Evolutionary conservation across 2,329 filamentous ascomycete species (phyloP), one percentile per base, ranked within the genome.

Genomic region (Trichoderma citrinoviride): DNA sequence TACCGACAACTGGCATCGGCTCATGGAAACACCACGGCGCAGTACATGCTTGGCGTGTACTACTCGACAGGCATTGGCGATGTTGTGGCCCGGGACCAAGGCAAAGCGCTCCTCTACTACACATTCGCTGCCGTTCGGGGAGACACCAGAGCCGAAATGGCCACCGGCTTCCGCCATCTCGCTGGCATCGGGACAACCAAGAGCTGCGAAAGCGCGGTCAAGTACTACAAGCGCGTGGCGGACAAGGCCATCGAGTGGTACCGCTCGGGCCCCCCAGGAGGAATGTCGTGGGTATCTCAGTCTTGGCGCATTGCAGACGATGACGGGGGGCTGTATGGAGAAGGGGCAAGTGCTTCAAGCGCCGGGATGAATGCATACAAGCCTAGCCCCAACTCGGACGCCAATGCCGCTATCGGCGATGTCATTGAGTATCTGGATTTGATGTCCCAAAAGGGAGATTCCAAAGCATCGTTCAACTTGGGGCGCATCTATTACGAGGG

Each of bases 1-100:
- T 99, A 98, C 77, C 82, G 90, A 67, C 83, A 88, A 67, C 83
- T 99, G 61, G 92, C 94, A 3, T 83, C 84, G 19, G 76, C 89
- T 66, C 85, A 90, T 69, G 95, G 94, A 50, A 98, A 99, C 77
- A 90, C 87, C 69, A 96, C 94, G 14, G 95, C 95, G 1, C 92
- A 98, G 76, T 90, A 96, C 77, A 97, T 99, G 94, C 76, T 98
- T 53, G 95, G 92, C 0, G 87, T 99, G 71, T 95, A 97, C 85
- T 94, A 99, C 77, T 93, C 93, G 41, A 99, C 95, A 0, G 95
- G 95, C 0, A 83, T 99, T 65, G 93, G 92, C 17, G 87, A 87
- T 37, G 89, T 88, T 1, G 91, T 97, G 6, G 86, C 91, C 73
- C 85, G 87, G 49, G 91, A 99, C 72, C 95, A 98, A 78, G 93